Base-by-base conservation (phyloP, 1,284 basidiomycete species). In the Austroboletus novae-zelandiae region DNA sequence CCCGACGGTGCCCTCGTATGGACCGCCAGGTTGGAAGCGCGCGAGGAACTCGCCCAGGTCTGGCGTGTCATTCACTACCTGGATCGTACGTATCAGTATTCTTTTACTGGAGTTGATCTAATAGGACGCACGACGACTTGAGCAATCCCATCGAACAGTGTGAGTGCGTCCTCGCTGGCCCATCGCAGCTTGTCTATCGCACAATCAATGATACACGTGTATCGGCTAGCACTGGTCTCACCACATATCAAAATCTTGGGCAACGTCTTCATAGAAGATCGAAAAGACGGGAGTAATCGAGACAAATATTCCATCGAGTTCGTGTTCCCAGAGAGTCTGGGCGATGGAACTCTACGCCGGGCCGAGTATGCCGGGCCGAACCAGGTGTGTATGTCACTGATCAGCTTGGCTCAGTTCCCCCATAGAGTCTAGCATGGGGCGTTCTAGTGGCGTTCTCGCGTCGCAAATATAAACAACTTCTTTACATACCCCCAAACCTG, bases 1-100 rank as follows among this genome's bases (percentile, higher is more conserved):
- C 17, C 83, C 94, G 9, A 88, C 79, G 1, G 84, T 77, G 23
- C 82, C 80, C 31, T 77, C 77, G 71, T 94, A 96, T 68, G 87
- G 91, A 14, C 84, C 84, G 20, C 80, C 80, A 5, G 80, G 71
- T 48, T 77, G 71, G 47, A 89, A 78, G 50, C 79, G 82, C 9
- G 77, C 71, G 47, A 91, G 75, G 69, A 95, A 92, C 40, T 84
- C 80, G n/a, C 77, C 74, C 10, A 90, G 81, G 56, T 78, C 73
- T 9, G 76, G 70, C 6, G 86, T 86, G 5, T 35, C 34, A 64
- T 86, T 80, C 69, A 91, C 81, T 47, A 66, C 71, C 86, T 89
- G 45, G 13, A 34, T 15, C 13, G 13, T 15, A 34, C 15, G 32
- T 34, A 14, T 34, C 32, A 34, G 13, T 18, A 13, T 3, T 4